Percentiles rank a stretch among this genome's conserved stretches.
Conservation (phyloP, 2,329 filamentous ascomycete species). For the Aspergillus ochraceus region DNA sequence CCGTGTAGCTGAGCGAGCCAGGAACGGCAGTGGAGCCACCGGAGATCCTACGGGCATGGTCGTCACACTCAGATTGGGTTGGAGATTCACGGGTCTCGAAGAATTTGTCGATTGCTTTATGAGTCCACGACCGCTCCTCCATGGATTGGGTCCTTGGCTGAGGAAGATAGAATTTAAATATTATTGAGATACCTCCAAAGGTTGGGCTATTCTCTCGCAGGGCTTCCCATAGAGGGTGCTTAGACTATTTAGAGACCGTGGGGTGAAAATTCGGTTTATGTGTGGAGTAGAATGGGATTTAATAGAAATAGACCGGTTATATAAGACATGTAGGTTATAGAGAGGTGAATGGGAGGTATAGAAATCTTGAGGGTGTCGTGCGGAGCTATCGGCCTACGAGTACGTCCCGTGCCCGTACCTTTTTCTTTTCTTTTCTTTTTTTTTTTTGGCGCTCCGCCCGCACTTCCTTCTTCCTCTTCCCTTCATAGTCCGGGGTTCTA, state of each 20-base stretch:
- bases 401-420: slow-evolving; percentile 16
- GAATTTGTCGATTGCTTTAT: slow-evolving; percentile 4
- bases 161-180: too few species aligned
- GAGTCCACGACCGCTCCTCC: slow-evolving; percentile 2
- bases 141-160: background rate
- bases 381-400: too few species aligned
- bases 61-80: slow-evolving; percentile 8
- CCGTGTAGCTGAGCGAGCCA: slow-evolving; percentile 11
- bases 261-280: too few species aligned
- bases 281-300: too few species aligned
- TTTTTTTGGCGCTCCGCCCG: slow-evolving; percentile 10
- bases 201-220: too few species aligned
- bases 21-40: slow-evolving; percentile 8
- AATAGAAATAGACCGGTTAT: too few species aligned
- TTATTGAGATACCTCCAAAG: too few species aligned
- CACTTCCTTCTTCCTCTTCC: slow-evolving; percentile 1
- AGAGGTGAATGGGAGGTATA: too few species aligned
- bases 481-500: background rate
- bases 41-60: slow-evolving; percentile 11
- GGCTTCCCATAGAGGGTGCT: too few species aligned
- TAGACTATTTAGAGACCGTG: too few species aligned
- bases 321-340: too few species aligned
- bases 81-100: slow-evolving; percentile 6
- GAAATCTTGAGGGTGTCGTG: too few species aligned
- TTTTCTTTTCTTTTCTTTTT: slow-evolving; percentile 12